Evolutionary conservation across 108 stramenopile genomes (phyloP).

Genomic region (Nannochloropsis gaditana): DNA sequence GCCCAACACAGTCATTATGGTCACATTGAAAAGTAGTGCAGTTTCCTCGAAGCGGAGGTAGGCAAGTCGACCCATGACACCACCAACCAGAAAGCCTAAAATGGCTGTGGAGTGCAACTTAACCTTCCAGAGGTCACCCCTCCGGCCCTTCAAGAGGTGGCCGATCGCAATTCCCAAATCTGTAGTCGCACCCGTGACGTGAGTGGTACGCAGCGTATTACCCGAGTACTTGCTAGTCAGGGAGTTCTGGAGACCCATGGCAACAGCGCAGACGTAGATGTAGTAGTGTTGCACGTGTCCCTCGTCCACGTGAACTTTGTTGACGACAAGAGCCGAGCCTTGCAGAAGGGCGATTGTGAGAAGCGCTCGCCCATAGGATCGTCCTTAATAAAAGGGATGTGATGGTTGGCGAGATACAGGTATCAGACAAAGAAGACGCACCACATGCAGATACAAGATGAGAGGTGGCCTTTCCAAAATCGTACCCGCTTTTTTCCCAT

Average conservation of each 20-base stretch:
- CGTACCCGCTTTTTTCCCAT: too few species aligned
- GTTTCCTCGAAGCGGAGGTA: background rate
- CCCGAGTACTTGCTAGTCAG: constrained; percentile 10
- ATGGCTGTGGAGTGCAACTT: background rate
- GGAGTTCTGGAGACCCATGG: constrained; percentile 13
- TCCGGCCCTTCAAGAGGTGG: constrained; percentile 2
- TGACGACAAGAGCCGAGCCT: background rate
- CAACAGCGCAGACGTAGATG: constrained; percentile 20
- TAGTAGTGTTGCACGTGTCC: background rate
- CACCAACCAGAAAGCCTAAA: constrained; percentile 6
- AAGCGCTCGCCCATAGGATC: background rate
- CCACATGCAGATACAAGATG: too few species aligned
- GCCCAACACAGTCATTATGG: constrained; percentile 1
- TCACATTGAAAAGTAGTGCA: constrained; percentile 2
- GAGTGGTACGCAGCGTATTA: constrained; percentile 4
- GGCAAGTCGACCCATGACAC: background rate
- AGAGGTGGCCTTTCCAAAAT: too few species aligned
- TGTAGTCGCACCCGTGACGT: background rate
- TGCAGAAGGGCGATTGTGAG: background rate
- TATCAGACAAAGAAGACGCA: background rate
- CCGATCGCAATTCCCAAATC: constrained; percentile 18
- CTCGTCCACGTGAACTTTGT: background rate
- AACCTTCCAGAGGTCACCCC: background rate
- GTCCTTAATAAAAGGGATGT: background rate
- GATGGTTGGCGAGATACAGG: background rate